Conservation (phyloP, 2,329 filamentous ascomycete species). For the Byssochlamys sp. region DNA sequence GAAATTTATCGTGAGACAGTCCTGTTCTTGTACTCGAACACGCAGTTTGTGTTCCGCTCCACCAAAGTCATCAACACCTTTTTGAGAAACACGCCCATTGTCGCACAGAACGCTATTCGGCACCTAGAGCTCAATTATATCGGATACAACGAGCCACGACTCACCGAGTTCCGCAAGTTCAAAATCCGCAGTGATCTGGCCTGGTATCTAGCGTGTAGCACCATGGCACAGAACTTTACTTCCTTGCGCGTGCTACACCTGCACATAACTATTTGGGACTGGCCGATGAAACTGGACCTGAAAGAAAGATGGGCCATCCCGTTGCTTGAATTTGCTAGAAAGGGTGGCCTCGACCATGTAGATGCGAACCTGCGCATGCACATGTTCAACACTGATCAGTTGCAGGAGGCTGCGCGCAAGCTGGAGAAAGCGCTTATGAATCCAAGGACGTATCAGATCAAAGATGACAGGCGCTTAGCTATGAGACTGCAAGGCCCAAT, state of each 20-base stretch:
- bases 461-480: constrained; percentile 11
- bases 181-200: constrained; percentile 14
- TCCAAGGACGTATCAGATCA: constrained; percentile 6
- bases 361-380: constrained; percentile 8
- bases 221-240: constrained; percentile 5
- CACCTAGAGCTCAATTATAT: constrained; percentile 15
- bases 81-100: constrained; percentile 42
- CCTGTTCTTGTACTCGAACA: constrained; percentile 49
- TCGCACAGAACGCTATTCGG: constrained; percentile 45
- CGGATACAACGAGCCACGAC: constrained; percentile 16
- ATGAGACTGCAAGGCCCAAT: constrained; percentile 6
- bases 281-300: constrained; percentile 11
- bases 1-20: constrained; percentile 55
- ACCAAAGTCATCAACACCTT: constrained; percentile 10
- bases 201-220: constrained; percentile 11
- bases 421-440: constrained; percentile 14
- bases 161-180: constrained; percentile 6
- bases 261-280: constrained; percentile 10
- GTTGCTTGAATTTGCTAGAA: constrained; percentile 7
- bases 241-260: constrained; percentile 11
- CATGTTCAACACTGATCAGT: constrained; percentile 6
- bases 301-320: constrained; percentile 15
- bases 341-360: constrained; percentile 8
- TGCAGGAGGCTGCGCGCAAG: constrained; percentile 6
- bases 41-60: constrained; percentile 15